Percentiles rank a stretch among this genome's conserved stretches.
These are phyloP conservation scores for Ashbya aceris DNA, from an alignment of 1,139 yeast species.

Conservation along the genomic window DNA sequence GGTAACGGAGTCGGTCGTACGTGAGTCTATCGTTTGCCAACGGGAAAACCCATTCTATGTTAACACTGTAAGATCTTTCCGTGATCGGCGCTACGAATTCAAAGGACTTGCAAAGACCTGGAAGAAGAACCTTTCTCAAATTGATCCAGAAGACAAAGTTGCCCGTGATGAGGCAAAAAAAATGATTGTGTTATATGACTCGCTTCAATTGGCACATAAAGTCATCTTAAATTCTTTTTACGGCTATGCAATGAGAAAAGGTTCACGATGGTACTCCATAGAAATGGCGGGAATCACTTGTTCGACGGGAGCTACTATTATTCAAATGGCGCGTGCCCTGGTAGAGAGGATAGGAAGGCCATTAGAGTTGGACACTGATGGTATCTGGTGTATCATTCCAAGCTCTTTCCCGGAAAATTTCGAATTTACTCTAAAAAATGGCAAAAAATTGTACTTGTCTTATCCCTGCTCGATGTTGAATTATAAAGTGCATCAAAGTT, in stretches of 20 bases:
- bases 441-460: slow-evolving; percentile 67
- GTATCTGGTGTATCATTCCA: slow-evolving; percentile 98
- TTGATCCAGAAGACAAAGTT: slow-evolving; percentile 45
- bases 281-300: slow-evolving; percentile 99
- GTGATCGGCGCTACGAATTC: slow-evolving; percentile 94
- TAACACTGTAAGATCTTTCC: slow-evolving; percentile 83
- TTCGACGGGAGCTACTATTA: slow-evolving; percentile 93
- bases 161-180: slow-evolving; percentile 77
- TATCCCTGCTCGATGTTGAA: slow-evolving; percentile 97
- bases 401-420: slow-evolving; percentile 87
- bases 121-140: slow-evolving; percentile 68
- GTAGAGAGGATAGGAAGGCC: slow-evolving; percentile 97
- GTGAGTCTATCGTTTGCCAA: slow-evolving; percentile 95
- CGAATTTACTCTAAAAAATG: slow-evolving; percentile 60
- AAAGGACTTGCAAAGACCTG: slow-evolving; percentile 90
- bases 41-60: slow-evolving; percentile 96
- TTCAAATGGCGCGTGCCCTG: slow-evolving; percentile 88
- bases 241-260: slow-evolving; percentile 98
- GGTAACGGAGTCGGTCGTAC: slow-evolving; percentile 71
- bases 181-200: slow-evolving; percentile 89
- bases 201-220: slow-evolving; percentile 92
- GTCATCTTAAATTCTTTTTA: slow-evolving; percentile 94
- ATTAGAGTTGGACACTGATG: slow-evolving; percentile 94
- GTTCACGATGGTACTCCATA: slow-evolving; percentile 98
- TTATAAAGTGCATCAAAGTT: slow-evolving; percentile 79